phyloP scores from a whole-genome alignment of 73 alveolate species.

The Paramecium sexaurelia region DNA sequence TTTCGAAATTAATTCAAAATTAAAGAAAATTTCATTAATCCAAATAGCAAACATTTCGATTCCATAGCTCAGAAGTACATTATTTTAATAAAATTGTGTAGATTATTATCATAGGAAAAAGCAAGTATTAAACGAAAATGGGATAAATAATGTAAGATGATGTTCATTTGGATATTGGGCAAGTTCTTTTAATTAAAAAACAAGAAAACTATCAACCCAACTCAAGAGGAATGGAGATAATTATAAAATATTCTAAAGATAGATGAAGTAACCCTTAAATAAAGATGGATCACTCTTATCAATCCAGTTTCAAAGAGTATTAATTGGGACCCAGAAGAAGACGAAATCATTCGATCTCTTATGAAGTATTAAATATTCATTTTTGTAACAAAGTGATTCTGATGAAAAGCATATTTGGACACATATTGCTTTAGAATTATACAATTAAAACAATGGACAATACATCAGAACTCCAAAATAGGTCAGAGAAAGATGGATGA shows the following conservation, averaged over 20 bases:
- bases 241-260: neutral
- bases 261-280: conserved; percentile 27
- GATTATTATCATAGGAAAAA: conserved; percentile 23
- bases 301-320: conserved; percentile 48
- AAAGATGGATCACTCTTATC: conserved; percentile 51
- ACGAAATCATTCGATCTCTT: conserved; percentile 14
- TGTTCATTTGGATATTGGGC: conserved; percentile 43
- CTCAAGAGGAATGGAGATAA: conserved; percentile 11
- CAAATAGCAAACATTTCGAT: conserved; percentile 50
- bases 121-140: conserved; percentile 41
- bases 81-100: neutral
- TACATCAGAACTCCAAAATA: conserved; percentile 71
- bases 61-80: neutral
- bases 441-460: conserved; percentile 49
- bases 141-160: conserved; percentile 53
- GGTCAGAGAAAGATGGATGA: conserved; percentile 93
- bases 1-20: conserved; percentile 38
- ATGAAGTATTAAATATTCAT: conserved; percentile 6
- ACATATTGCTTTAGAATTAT: conserved; percentile 25
- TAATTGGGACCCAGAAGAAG: conserved; percentile 57
- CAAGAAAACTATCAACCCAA: conserved; percentile 31
- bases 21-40: conserved; percentile 44
- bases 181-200: conserved; percentile 39
- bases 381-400: neutral
- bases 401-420: conserved; percentile 60